These are phyloP conservation scores for Pseudohalonectria lignicola DNA, from an alignment of 2,329 filamentous ascomycete genomes.

Conservation along the genomic window DNA sequence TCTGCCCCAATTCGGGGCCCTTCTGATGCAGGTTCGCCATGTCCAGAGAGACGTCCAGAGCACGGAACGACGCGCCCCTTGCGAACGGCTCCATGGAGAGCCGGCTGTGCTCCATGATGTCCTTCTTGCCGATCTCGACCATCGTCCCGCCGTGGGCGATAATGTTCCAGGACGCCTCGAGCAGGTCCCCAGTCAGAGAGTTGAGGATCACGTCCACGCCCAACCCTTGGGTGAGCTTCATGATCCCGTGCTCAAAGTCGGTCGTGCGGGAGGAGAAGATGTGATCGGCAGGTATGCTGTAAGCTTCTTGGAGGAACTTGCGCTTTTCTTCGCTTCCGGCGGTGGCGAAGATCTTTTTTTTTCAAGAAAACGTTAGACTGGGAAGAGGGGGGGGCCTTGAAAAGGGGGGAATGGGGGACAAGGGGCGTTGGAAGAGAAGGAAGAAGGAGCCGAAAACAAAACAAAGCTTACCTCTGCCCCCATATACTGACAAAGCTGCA, in stretches of 20 bases:
- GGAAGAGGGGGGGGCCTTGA: no score
- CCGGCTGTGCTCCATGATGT: not conserved
- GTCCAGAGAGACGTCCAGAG: not conserved
- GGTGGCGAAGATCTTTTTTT: constrained; percentile 4
- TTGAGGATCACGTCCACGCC: constrained; percentile 1
- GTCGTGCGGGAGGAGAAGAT: constrained; percentile 6
- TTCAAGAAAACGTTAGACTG: no score
- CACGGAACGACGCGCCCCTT: no score
- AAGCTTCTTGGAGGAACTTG: not conserved
- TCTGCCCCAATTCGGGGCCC: not conserved
- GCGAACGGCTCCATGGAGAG: no score
- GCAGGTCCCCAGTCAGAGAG: no score
- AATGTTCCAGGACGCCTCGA: not conserved
- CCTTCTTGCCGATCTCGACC: constrained; percentile 6
- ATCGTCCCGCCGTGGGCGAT: constrained; percentile 1
- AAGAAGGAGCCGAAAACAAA: constrained; percentile 34
- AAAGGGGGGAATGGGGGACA: no score
- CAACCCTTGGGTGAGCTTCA: not conserved
- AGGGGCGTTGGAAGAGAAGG: no score
- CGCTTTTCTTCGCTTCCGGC: constrained; percentile 1
- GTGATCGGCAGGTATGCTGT: constrained; percentile 1
- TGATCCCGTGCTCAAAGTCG: not conserved
- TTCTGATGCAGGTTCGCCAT: not conserved
- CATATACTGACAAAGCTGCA: constrained; percentile 23
- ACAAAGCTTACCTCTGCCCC: constrained; percentile 24